Conservation (phyloP, 305 asterid species). For the Fraxinus angustifolia region DNA sequence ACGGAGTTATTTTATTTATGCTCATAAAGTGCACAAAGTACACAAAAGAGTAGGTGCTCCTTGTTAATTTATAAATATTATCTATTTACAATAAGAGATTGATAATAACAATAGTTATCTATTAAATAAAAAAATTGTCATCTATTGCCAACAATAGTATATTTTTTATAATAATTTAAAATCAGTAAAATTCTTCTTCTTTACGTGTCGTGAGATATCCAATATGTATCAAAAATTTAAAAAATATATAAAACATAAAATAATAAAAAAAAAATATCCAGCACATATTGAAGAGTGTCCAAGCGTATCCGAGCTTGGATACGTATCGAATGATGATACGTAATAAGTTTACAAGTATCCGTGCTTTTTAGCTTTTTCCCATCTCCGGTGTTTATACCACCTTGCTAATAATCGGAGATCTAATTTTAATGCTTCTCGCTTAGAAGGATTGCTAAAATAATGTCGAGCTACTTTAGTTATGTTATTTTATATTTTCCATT, state of each 20-base stretch:
- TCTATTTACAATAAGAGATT: neutral
- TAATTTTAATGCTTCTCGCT: neutral
- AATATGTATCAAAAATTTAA: neutral
- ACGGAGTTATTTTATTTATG: neutral
- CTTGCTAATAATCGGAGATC: slow-evolving; percentile 4
- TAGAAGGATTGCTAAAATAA: neutral
- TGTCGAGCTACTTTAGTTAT: slow-evolving; percentile 2
- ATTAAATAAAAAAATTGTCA: neutral
- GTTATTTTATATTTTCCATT: neutral
- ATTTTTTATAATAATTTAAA: too few relatives aligned
- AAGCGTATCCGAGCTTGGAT: neutral
- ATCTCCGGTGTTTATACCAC: neutral
- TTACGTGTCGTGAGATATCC: neutral
- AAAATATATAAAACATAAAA: too few relatives aligned
- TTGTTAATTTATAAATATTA: neutral
- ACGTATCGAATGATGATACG: neutral
- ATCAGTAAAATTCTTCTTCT: neutral
- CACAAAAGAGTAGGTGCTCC: neutral
- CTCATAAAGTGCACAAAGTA: neutral
- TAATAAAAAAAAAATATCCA: neutral
- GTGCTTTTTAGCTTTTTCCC: neutral
- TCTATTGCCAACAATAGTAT: neutral
- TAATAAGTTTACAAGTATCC: neutral
- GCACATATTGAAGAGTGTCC: neutral
- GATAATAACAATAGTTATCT: neutral